Base-by-base conservation (phyloP, 75 land plant species). In the Sequoia sempervirens region DNA sequence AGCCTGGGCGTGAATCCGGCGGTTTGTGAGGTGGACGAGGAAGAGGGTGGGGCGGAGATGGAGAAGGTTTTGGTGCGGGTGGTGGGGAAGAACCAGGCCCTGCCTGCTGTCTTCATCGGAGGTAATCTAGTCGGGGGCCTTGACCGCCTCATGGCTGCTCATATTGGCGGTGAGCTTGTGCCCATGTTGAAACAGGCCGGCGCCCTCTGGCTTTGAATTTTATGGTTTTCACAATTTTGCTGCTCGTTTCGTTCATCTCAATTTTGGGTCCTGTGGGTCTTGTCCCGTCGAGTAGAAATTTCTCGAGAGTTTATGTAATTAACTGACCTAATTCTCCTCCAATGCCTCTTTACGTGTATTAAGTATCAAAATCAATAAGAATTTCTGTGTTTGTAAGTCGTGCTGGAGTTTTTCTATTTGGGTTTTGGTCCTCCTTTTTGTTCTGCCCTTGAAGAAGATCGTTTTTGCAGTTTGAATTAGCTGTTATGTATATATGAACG, bases 81-180 rank as follows among this genome's bases (percentile, higher is more conserved):
- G 66, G 68, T 85, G 7, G 92, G 94, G 2, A 84, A 88, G 30
- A 85, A 78, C 79, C 89, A 88, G 0, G 83, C 88, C 30, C 13
- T 82, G n/a, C 96, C 97, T 1, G 90, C 93, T 8, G 92, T 95
- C 80, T 95, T 95, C 86, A 89, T 95, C 47, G 94, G 96, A 11
- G 97, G 97, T 45, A 82, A 88, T 15, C 89, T 91, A 9, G 75
- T 95, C 6, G 97, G 97, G 0, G 90, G 92, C 11, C 87, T 92
- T 43, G 92, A 95, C 75, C 85, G 88, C 40, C 87, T 95, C 83
- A 92, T 95, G 95, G 88, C 91, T 6, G 84, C 89, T 50, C 96
- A 94, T 52, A 88, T 95, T 64, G 81, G 89, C 45, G 87, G 96
- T 30, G 58, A 86, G 37, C 88, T 94, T 17, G 88, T 88, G 40